Evolutionary conservation across 2,329 filamentous ascomycete genomes (phyloP), one percentile per base, ranked within the genome.

Genomic region (Ascocoryne sarcoides): DNA sequence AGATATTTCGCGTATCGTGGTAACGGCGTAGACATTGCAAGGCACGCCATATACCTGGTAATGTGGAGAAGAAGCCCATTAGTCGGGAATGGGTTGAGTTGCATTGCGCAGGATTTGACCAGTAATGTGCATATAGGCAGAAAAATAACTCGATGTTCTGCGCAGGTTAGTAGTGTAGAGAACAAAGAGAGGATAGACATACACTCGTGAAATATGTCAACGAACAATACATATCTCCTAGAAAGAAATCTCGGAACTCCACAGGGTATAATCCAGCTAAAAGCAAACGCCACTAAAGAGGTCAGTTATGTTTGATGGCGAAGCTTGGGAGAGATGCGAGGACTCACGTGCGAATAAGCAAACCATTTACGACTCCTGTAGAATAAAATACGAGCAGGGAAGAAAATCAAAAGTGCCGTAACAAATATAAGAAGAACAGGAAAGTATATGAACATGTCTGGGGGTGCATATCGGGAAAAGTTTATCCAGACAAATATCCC

Each of bases 201-300:
- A 90, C 85, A 45, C 85, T 82, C 63, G 86, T 85, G 12, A 82
- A 75, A 62, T 98, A 98, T 4, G 89, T 94, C 41, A 94, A 70
- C 2, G 92, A 96, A 63, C 90, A 96, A 62, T 94, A 95, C 71
- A 96, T 95, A 60, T 98, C 92, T 38, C 92, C 92, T 0, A 96
- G 73, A 62, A 95, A 96, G 65, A 98, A 96, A 62, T 98, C 92
- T 43, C 89, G 78, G 60, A 96, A 98, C 60, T 96, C 90, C 36
- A 98, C 92, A 1, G 87, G 87, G 56, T 93, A 95, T 15, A 94
- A 60, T 3, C 89, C 89, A 10, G 90, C 86, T 36, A 90, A 73
- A 39, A 93, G 66, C 14, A 96, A 69, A 45, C 92, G 84, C 75
- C 84, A 93, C 82, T 92, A 48, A 7, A 29, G 9, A 10, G n/a